phyloP scores from a whole-genome alignment of 495 filamentous ascomycete genomes.

The Pyrenula massariospora region DNA sequence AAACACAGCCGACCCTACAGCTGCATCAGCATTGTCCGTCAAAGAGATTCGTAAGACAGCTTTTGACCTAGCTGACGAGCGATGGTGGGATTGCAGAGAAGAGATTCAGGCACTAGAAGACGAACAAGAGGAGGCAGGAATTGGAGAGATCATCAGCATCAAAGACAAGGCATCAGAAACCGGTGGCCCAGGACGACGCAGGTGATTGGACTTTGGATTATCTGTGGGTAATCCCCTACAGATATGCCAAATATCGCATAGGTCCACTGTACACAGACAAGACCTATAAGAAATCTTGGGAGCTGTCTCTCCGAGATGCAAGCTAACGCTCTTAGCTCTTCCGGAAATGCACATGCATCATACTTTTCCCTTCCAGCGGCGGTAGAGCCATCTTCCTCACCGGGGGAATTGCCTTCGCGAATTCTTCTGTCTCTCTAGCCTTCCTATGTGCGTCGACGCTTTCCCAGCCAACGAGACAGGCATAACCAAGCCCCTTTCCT shows the following conservation, averaged over 20 bases:
- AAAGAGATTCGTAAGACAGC: conserved; percentile 88
- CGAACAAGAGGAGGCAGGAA: conserved; percentile 91
- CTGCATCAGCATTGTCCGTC: conserved; percentile 49
- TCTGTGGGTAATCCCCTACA: neutral
- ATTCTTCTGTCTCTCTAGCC: conserved; percentile 32
- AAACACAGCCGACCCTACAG: conserved; percentile 39
- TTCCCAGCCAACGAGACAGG: conserved; percentile 40
- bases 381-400: conserved; percentile 24
- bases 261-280: neutral
- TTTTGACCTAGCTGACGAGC: conserved; percentile 82
- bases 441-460: conserved; percentile 38
- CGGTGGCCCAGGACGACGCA: conserved; percentile 46
- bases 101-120: conserved; percentile 89
- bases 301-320: too few relatives aligned
- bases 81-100: conserved; percentile 97
- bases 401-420: conserved; percentile 24
- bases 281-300: too few relatives aligned
- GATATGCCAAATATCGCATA: neutral
- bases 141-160: conserved; percentile 86
- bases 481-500: conserved; percentile 23
- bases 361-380: conserved; percentile 14
- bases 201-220: conserved; percentile 28
- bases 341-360: neutral
- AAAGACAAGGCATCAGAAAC: conserved; percentile 50
- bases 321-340: neutral